Conservation (phyloP, 306 rosid genomes). For the Quillaja saponaria region DNA sequence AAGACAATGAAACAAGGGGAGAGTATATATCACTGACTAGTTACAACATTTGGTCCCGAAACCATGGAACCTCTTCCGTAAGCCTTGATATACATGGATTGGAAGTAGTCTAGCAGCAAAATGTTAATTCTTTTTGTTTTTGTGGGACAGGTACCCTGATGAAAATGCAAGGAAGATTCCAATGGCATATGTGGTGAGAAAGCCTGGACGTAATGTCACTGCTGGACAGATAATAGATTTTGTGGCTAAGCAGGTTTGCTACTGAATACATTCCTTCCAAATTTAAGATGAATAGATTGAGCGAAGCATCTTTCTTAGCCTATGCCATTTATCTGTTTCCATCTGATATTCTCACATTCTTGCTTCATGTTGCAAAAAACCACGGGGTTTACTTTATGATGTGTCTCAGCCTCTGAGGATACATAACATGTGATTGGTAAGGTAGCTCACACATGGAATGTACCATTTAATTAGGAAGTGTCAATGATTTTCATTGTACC, state of each 20-base stretch:
- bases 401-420: too few species aligned
- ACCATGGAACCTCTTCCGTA: background rate
- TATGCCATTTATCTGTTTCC: background rate
- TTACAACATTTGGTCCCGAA: background rate
- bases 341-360: too few species aligned
- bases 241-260: conserved; percentile 69
- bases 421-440: too few species aligned
- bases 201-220: conserved; percentile 60
- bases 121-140: background rate
- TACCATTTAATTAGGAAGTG: too few species aligned
- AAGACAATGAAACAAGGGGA: too few species aligned
- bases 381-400: too few species aligned
- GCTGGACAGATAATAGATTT: conserved; percentile 61
- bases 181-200: conserved; percentile 87
- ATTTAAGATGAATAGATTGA: background rate
- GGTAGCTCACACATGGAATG: too few species aligned
- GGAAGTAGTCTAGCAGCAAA: background rate
- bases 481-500: too few species aligned
- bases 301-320: too few species aligned
- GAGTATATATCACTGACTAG: too few species aligned
- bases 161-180: conserved; percentile 89
- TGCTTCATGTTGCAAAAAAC: too few species aligned
- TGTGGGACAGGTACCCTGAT: conserved; percentile 70
- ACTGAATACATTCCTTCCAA: conserved; percentile 9
- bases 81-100: background rate